Evolutionary conservation across 164 flowering plant species (phyloP), one percentile per base, ranked within the genome.

Genomic region (Chimonanthus praecox): DNA sequence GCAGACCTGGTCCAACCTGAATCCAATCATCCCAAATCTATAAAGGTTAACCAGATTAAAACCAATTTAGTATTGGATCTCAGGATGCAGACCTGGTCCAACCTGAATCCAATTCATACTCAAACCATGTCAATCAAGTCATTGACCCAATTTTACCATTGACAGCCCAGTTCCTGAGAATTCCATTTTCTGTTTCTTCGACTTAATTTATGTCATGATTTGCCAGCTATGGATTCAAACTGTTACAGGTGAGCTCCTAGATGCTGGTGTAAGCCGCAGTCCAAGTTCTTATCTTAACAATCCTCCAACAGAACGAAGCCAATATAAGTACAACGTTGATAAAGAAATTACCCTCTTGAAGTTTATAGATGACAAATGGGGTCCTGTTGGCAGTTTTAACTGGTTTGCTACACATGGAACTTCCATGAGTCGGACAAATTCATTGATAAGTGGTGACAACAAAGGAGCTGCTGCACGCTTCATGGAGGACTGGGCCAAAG

Each of bases 401-500:
- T 94, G 98, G 99, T 94, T 96, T 85, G 94, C 99, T 64, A 96
- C 99, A 72, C 98, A 96, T 86, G 99, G 99, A 72, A 96, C 99
- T 74, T 96, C 99, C 51, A 96, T 96, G 99, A 91, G 99, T 78
- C 97, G 98, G 58, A 89, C 97, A 78, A 96, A 96, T 70, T 81
- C 89, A 65, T 83, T 96, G 86, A 89, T 96, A 58, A 96, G 99
- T 79, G 99, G 99, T 68, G 99, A 96, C 84, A 96, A 96, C 82
- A 94, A 96, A 84, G 99, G 98, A 51, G 93, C 98, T 65, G 99
- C 98, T 74, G 98, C 99, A 51, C 86, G 99, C 69, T 91, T 96
- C 79, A 94, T 92, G 98, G 99, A 96, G 78, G 99, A 96, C 76
- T 96, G 98, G 99, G 85, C 85, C 87, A 92, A 92, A 78, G 78